phyloP scores from a whole-genome alignment of 225 moss, liverwort and hornwort genomes.

The Neckera pumila region DNA sequence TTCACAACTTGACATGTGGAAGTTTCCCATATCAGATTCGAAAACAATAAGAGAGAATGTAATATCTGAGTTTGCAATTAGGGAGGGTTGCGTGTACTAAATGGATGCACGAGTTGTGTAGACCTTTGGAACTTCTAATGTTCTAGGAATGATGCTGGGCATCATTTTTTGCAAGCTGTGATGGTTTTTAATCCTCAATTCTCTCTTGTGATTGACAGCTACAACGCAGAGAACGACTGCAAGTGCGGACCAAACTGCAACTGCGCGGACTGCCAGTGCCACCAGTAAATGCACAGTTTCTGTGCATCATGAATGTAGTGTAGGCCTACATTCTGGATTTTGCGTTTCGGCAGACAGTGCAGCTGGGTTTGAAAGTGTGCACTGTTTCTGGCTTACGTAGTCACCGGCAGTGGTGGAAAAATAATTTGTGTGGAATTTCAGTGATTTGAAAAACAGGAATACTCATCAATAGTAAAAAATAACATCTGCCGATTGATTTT shows the following conservation, averaged over 20 bases:
- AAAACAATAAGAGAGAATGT: not conserved
- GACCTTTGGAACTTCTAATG: not conserved
- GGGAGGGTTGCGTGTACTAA: not conserved
- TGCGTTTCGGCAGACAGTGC: not conserved
- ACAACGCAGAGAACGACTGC: constrained; percentile 17
- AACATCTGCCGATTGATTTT: not conserved
- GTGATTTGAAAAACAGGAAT: not conserved
- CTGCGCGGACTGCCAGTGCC: constrained; percentile 17
- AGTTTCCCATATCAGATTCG: too few species aligned
- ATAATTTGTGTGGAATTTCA: not conserved
- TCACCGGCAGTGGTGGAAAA: not conserved
- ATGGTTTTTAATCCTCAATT: not conserved
- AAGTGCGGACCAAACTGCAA: constrained; percentile 17
- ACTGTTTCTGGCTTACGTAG: not conserved
- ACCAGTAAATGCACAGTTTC: not conserved
- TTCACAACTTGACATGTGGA: not conserved
- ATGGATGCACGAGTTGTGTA: not conserved
- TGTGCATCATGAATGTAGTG: not conserved
- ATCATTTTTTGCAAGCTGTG: not conserved
- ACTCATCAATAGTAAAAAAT: not conserved
- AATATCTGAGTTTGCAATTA: not conserved
- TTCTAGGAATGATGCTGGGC: not conserved
- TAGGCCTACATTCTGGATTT: not conserved
- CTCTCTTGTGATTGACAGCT: not conserved
- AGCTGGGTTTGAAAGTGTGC: not conserved